These are phyloP conservation scores for Polygonum maritimum DNA, from an alignment of 148 eudicot genomes.

Conservation along the genomic window DNA sequence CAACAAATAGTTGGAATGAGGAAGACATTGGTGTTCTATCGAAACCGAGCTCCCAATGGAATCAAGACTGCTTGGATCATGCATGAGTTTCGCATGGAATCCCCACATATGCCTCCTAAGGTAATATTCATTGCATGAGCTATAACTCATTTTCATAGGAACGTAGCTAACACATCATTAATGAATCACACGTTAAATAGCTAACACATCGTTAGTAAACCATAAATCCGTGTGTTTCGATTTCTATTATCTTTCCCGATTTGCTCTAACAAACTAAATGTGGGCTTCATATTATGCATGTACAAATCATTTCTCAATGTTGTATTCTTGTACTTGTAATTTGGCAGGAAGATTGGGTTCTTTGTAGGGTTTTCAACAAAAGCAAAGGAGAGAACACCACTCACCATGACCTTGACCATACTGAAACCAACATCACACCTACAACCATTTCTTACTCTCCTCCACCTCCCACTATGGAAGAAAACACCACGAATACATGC, in stretches of 20 bases:
- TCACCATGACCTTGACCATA: not conserved
- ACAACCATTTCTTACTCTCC: not conserved
- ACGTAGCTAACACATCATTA: too few species aligned
- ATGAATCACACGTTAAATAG: too few species aligned
- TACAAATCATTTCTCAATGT: not conserved
- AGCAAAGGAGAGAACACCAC: conserved; percentile 10
- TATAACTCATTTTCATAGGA: too few species aligned
- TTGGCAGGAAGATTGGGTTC: conserved; percentile 16
- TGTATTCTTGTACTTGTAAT: not conserved
- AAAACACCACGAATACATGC: not conserved
- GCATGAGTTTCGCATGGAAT: conserved; percentile 15
- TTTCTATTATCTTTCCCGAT: too few species aligned
- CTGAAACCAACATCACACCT: not conserved
- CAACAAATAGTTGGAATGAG: conserved; percentile 12
- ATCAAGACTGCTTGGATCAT: conserved; percentile 16
- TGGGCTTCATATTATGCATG: too few species aligned
- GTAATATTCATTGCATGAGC: not conserved
- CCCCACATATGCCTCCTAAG: conserved; percentile 16
- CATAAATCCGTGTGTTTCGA: too few species aligned
- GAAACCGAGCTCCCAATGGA: conserved; percentile 12
- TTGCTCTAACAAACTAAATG: too few species aligned
- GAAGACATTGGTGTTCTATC: conserved; percentile 14
- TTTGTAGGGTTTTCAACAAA: conserved; percentile 15
- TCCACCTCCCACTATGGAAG: not conserved
- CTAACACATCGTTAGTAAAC: too few species aligned